Percentiles rank a stretch among this genome's conserved stretches.
Evolutionary conservation across 2,329 filamentous ascomycete species (phyloP).

Genomic region (Ilyonectria mors-panacis): DNA sequence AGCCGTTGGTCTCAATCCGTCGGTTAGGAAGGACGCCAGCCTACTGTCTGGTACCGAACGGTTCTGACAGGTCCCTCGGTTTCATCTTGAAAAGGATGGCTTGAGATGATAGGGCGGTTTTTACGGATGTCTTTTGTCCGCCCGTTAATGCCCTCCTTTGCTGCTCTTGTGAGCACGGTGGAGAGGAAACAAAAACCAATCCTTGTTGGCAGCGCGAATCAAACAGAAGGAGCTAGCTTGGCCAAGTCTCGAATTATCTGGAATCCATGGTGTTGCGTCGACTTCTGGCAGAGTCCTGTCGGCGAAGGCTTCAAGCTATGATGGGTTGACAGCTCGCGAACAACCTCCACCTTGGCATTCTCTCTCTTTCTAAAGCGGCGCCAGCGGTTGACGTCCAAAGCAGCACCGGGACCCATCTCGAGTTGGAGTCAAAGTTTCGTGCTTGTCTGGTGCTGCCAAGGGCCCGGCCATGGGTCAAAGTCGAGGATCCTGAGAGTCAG

Average conservation of each 20-base stretch:
- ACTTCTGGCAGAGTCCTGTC: constrained; percentile 32
- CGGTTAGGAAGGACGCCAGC: constrained; percentile 66
- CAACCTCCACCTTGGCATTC: constrained; percentile 32
- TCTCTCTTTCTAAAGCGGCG: constrained; percentile 16
- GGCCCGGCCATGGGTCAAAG: constrained; percentile 24
- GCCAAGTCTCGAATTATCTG: constrained; percentile 31
- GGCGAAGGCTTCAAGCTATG: constrained; percentile 40
- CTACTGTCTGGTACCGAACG: constrained; percentile 49
- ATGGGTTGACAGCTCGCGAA: constrained; percentile 31
- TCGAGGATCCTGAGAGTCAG: constrained; percentile 29
- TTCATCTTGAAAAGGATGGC: constrained; percentile 56
- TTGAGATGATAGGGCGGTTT: constrained; percentile 82
- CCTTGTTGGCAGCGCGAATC: constrained; percentile 87
- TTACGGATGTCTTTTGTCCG: constrained; percentile 97
- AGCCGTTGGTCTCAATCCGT: constrained; percentile 59
- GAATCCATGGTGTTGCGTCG: constrained; percentile 35
- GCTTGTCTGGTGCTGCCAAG: constrained; percentile 77
- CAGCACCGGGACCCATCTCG: constrained; percentile 83
- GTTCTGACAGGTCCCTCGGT: constrained; percentile 62
- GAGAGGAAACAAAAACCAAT: constrained; percentile 97
- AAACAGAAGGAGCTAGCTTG: constrained; percentile 76
- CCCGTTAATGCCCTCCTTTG: constrained; percentile 76
- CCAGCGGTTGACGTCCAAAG: constrained; percentile 36
- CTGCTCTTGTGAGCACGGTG: constrained; percentile 56
- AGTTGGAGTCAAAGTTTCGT: constrained; percentile 95